Conservation (phyloP, 805 yeast genomes). For the Candida parachauliodes region DNA sequence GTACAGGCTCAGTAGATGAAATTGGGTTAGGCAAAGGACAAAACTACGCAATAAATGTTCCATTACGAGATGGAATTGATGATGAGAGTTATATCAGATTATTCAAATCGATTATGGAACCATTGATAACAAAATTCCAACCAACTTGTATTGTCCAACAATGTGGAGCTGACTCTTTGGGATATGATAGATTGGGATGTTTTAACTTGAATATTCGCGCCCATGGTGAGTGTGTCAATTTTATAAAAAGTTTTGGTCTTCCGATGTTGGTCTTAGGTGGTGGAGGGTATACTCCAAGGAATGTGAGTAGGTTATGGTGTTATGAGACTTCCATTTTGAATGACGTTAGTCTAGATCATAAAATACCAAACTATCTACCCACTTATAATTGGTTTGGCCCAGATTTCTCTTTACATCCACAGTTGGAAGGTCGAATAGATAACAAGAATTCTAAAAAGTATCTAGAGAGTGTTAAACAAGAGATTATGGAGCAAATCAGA, state of each 20-base stretch:
- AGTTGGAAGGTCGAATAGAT: conserved; percentile 56
- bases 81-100: conserved; percentile 77
- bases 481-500: conserved; percentile 76
- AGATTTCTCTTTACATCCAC: conserved; percentile 85
- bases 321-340: conserved; percentile 83
- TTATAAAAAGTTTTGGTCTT: conserved; percentile 79
- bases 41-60: conserved; percentile 85
- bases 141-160: conserved; percentile 94
- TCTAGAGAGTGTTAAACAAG: conserved; percentile 72
- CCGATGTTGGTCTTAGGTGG: conserved; percentile 95
- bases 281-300: conserved; percentile 96
- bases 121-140: conserved; percentile 85
- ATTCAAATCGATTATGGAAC: conserved; percentile 83
- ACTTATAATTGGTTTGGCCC: conserved; percentile 85
- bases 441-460: conserved; percentile 82
- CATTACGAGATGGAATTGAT: conserved; percentile 92
- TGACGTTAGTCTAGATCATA: conserved; percentile 47
- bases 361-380: conserved; percentile 65
- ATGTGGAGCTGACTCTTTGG: conserved; percentile 95
- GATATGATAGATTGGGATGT: conserved; percentile 91
- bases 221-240: conserved; percentile 93
- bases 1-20: conserved; percentile 91
- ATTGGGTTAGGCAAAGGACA: conserved; percentile 86
- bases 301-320: conserved; percentile 93
- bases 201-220: conserved; percentile 89